These are phyloP conservation scores for Penicillium cosmopolitanum DNA, from an alignment of 495 filamentous ascomycete species.

Conservation along the genomic window DNA sequence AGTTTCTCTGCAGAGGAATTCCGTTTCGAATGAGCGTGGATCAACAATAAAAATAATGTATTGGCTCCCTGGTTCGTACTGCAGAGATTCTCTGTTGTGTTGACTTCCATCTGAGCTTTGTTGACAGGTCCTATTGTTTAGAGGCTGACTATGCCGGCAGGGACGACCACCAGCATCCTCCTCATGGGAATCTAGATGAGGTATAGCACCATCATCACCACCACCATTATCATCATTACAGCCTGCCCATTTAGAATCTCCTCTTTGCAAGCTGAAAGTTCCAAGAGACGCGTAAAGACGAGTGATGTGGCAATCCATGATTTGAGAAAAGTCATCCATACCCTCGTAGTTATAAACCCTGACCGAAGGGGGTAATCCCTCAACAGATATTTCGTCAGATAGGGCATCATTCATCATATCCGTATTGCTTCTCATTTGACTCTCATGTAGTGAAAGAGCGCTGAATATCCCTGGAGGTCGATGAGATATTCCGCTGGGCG, in stretches of 20 bases:
- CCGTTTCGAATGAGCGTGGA: background rate
- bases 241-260: background rate
- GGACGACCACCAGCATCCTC: background rate
- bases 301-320: slow-evolving; percentile 10
- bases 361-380: slow-evolving; percentile 11
- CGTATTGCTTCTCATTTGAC: background rate
- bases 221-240: background rate
- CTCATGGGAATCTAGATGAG: background rate
- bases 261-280: background rate
- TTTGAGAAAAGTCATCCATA: slow-evolving; percentile 8
- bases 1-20: slow-evolving; percentile 8
- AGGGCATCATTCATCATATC: background rate
- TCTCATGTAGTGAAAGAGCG: background rate
- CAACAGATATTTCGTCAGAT: slow-evolving; percentile 1
- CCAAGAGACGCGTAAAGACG: slow-evolving; percentile 6
- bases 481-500: background rate
- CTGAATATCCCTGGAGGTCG: background rate
- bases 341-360: slow-evolving; percentile 8
- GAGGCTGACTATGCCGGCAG: background rate
- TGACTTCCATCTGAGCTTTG: background rate
- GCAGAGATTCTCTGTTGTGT: background rate
- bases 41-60: slow-evolving; percentile 9
- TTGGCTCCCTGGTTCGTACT: slow-evolving; percentile 1
- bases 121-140: background rate
- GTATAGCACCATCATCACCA: background rate